Evolutionary conservation across 345 rosid species (phyloP).

Genomic region (Aquilaria malaccensis): DNA sequence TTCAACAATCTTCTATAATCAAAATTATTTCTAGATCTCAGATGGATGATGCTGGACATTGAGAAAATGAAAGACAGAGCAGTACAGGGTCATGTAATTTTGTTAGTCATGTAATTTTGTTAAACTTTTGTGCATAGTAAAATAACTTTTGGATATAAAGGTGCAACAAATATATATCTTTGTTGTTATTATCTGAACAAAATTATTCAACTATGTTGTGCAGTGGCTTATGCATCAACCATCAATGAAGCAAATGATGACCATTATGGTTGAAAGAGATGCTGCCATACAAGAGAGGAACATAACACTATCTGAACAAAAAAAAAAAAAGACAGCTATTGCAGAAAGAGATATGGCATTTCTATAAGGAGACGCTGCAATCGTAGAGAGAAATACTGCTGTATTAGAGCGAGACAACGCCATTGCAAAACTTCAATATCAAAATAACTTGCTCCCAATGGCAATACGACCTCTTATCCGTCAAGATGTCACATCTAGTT

Average conservation of each 20-base stretch:
- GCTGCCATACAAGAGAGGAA: conserved; percentile 92
- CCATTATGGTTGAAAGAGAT: conserved; percentile 94
- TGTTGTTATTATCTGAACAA: too few relatives aligned
- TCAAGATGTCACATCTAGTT: conserved; percentile 67
- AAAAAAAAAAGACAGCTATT: conserved; percentile 62
- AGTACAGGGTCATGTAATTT: conserved; percentile 84
- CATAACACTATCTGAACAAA: conserved; percentile 62
- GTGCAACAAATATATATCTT: too few relatives aligned
- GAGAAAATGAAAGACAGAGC: conserved; percentile 75
- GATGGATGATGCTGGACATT: conserved; percentile 96
- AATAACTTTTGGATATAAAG: too few relatives aligned
- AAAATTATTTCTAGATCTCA: conserved; percentile 10
- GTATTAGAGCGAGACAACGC: conserved; percentile 86
- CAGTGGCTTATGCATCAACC: conserved; percentile 99
- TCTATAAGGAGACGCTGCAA: conserved; percentile 89
- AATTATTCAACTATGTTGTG: conserved; percentile 6
- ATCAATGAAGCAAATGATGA: conserved; percentile 99
- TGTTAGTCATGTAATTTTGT: conserved; percentile 50
- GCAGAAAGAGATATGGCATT: conserved; percentile 93
- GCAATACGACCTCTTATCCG: conserved; percentile 56
- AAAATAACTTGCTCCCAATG: conserved; percentile 60
- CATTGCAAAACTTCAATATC: conserved; percentile 74
- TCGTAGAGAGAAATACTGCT: conserved; percentile 90
- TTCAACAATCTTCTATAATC: not conserved
- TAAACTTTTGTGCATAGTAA: conserved; percentile 4